Evolutionary conservation across 2,329 filamentous ascomycete genomes (phyloP), one percentile per base, ranked within the genome.

Genomic region (Pyricularia grisea): DNA sequence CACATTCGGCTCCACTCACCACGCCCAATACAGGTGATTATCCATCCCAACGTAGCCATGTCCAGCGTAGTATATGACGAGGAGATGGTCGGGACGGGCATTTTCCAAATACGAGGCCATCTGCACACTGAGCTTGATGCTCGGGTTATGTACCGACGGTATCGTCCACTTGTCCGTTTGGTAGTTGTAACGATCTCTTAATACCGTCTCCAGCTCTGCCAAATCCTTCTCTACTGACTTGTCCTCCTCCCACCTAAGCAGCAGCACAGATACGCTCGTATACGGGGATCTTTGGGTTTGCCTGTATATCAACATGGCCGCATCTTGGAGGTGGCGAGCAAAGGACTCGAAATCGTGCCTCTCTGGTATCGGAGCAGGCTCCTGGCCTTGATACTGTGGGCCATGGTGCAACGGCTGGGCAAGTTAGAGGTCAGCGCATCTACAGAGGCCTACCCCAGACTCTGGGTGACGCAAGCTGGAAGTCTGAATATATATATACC

Each of bases 311-410:
- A 88, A 81, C 84, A 89, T 88, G 72, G 88, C 87, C 67, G 87
- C 88, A 82, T 90, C 88, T 75, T 90, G 88, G 64, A 90, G 82
- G 78, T 90, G 88, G 65, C 87, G 84, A 70, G 87, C 88, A 75
- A 90, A 90, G 68, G 86, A 84, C 77, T 90, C 88, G 78, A 90
- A 90, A 74, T 89, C 87, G 77, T 87, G 83, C 72, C 85, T 83
- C 73, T 87, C 76, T 28, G 74, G 70, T 6, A 72, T 28, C 12
- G 72, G 71, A 30, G 72, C 70, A 14, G 73, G 58, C 31, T 73
- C 73, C 69, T 72, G 68, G 30, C 70, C 30, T 3, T 67, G 58
- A 17, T 71, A 72, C 31, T 71, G 70, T 55, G 68, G 67, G 25
- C 67, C 20, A 50, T 63, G 50, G 63, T 66, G 72, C 61, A 70